Conservation (phyloP, 2,329 filamentous ascomycete species). For the Penicillium capsulatum region DNA sequence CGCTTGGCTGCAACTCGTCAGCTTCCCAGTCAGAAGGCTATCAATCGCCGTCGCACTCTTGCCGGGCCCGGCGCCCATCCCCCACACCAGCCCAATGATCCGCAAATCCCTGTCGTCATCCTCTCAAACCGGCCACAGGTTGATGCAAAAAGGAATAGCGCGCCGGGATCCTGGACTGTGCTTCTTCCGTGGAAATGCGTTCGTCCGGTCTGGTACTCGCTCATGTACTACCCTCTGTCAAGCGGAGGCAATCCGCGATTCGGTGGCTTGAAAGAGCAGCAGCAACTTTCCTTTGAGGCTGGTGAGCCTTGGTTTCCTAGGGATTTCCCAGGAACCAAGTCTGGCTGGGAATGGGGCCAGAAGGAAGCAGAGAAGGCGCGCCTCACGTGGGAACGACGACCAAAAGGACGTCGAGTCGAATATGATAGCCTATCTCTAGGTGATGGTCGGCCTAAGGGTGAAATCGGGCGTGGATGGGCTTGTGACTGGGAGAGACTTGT, state of each 20-base stretch:
- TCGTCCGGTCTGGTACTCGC: slow-evolving; percentile 74
- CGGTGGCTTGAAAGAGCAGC: slow-evolving; percentile 73
- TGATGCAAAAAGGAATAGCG: slow-evolving; percentile 41
- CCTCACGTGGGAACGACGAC: slow-evolving; percentile 67
- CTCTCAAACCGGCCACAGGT: slow-evolving; percentile 54
- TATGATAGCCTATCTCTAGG: slow-evolving; percentile 74
- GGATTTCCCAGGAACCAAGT: slow-evolving; percentile 74
- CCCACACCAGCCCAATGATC: slow-evolving; percentile 57
- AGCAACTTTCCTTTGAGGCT: slow-evolving; percentile 77
- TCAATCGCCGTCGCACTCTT: slow-evolving; percentile 70
- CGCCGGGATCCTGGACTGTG: slow-evolving; percentile 73
- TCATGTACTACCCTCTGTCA: slow-evolving; percentile 77
- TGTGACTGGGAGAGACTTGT: slow-evolving; percentile 80
- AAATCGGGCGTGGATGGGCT: slow-evolving; percentile 74
- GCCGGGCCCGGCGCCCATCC: slow-evolving; percentile 61
- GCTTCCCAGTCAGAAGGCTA: slow-evolving; percentile 69
- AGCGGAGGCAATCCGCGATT: slow-evolving; percentile 77
- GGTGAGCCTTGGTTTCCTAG: slow-evolving; percentile 77
- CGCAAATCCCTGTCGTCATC: slow-evolving; percentile 71
- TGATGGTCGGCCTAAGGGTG: slow-evolving; percentile 64
- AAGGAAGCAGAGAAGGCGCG: slow-evolving; percentile 58
- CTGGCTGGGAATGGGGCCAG: slow-evolving; percentile 74
- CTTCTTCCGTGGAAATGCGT: slow-evolving; percentile 90
- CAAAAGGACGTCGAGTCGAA: slow-evolving; percentile 74
- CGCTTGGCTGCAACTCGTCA: slow-evolving; percentile 63